phyloP scores from a whole-genome alignment of 257 asterid genomes.

The Nicotiana noctiflora region DNA sequence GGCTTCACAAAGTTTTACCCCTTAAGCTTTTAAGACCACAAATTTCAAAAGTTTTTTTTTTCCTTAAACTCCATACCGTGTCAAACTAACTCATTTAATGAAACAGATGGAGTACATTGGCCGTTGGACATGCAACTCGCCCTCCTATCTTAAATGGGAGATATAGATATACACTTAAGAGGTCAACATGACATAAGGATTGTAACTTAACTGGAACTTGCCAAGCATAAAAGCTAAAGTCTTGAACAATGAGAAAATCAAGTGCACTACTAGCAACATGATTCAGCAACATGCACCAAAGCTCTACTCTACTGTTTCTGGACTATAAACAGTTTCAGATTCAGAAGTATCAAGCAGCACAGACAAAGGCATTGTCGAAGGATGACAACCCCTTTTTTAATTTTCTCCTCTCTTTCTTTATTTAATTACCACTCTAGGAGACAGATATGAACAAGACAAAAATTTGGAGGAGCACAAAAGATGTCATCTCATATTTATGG shows the following conservation, averaged over 20 bases:
- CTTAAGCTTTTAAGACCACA: too few relatives aligned
- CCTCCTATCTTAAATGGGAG: not conserved
- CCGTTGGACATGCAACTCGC: not conserved
- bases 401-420: not conserved
- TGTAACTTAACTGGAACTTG: not conserved
- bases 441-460: not conserved
- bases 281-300: not conserved
- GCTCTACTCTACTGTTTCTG: not conserved
- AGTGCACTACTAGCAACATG: not conserved
- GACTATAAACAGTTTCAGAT: not conserved
- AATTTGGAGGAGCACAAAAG: not conserved
- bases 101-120: not conserved
- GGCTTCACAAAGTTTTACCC: too few relatives aligned
- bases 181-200: not conserved
- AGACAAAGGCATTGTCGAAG: not conserved
- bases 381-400: not conserved
- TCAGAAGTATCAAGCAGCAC: not conserved
- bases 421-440: not conserved
- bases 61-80: too few relatives aligned
- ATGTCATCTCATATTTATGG: not conserved
- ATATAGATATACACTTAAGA: not conserved
- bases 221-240: not conserved
- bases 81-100: too few relatives aligned
- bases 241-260: not conserved
- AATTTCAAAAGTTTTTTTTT: too few relatives aligned